Evolutionary conservation across 306 rosid genomes (phyloP), one percentile per base, ranked within the genome.

Genomic region (Cucurbita pepo): DNA sequence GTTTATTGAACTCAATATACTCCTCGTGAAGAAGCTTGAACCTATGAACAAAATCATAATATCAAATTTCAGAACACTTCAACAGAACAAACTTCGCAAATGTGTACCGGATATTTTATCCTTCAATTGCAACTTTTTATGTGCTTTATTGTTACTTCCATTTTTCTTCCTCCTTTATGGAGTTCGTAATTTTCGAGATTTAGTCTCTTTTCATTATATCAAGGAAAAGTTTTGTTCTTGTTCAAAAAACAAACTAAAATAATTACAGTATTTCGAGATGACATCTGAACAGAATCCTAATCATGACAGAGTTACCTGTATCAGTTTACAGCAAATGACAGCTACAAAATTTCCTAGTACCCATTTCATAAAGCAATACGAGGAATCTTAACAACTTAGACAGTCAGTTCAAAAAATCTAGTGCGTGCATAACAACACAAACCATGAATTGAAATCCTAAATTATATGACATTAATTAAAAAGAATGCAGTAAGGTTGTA

Each of bases 21-120:
- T 91, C 96, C 82, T 94, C 97, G 77, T 87, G 83, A 64, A 88
- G 77, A 83, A 94, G 79, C 41, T 82, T 90, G 89, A 89, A 94
- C 82, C 98, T 94, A 58, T 21, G 65, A 59, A 76, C 70, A 77
- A 10, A 56, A 61, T 13, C 52, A 51, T 22, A n/a, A 63, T 60
- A 43, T 55, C 41, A 59, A 48, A 22, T 70, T 69, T 76, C 40
- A 44, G 40, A 18, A 21, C 22, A 78, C 36, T 15, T 10, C 16
- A 48, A 22, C 44, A 80, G 30, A 69, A 48, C 62, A 59, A 21
- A 53, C 61, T 64, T 69, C 41, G 3, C 71, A 48, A 34, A 25
- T 30, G 34, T 30, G 3, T 30, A 30, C 3, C 34, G 34, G 34
- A 30, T 2, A 30, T 30, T 30, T 30, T 30, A 30, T 30, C 34